Percentiles rank a stretch among this genome's conserved stretches.
These are phyloP conservation scores for Zangia roseola DNA, from an alignment of 768 basidiomycete species.

Conservation along the genomic window DNA sequence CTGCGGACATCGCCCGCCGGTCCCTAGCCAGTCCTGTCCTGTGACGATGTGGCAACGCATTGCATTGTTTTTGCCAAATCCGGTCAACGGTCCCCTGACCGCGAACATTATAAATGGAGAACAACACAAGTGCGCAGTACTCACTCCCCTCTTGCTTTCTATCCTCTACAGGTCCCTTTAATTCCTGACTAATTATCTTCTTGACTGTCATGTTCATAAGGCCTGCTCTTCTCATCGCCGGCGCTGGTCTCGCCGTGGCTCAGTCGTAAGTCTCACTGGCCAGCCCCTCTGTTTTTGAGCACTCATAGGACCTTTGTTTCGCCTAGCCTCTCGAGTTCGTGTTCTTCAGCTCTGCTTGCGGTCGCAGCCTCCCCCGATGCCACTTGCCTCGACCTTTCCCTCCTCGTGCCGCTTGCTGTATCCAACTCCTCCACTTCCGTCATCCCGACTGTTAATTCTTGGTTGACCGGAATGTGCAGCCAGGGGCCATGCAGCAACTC, in stretches of 20 bases:
- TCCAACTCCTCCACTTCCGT: slow-evolving; percentile 32
- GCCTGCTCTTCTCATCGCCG: slow-evolving; percentile 27
- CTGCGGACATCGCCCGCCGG: no score
- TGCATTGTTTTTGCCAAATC: no score
- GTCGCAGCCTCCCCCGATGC: slow-evolving; percentile 39
- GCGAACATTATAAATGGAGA: slow-evolving; percentile 18
- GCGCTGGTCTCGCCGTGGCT: slow-evolving; percentile 39
- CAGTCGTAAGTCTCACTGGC: slow-evolving; percentile 39
- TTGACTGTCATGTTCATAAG: slow-evolving; percentile 25
- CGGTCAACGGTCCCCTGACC: neutral
- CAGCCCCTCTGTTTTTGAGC: neutral
- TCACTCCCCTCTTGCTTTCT: neutral
- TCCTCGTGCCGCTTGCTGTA: slow-evolving; percentile 28
- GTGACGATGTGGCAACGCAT: no score
- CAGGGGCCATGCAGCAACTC: slow-evolving; percentile 54
- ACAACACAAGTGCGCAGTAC: slow-evolving; percentile 8
- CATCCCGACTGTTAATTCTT: slow-evolving; percentile 49
- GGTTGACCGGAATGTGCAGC: slow-evolving; percentile 59
- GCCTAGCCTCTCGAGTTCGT: slow-evolving; percentile 32
- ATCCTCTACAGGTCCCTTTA: neutral
- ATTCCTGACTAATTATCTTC: neutral
- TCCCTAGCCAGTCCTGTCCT: no score
- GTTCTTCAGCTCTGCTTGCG: slow-evolving; percentile 44
- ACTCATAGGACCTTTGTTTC: neutral
- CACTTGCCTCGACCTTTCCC: slow-evolving; percentile 41